Evolutionary conservation across 441 rosid genomes (phyloP), one percentile per base, ranked within the genome.

Genomic region (Dalechampia spathulata): DNA sequence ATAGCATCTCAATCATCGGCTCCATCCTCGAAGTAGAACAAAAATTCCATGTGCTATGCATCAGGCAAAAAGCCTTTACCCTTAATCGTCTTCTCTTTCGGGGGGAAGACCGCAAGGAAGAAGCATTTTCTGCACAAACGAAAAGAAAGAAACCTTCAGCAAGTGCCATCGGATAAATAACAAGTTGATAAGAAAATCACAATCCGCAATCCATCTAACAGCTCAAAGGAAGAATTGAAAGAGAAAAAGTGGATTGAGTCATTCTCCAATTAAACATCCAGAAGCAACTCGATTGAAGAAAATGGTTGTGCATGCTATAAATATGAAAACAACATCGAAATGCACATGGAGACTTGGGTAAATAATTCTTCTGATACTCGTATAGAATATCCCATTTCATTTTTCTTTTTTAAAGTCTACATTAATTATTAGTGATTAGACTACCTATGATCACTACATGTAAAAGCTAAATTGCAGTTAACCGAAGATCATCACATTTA

Each of bases 31-130:
- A 30, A 8, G 4, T 8, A 3, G 34, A 30, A 30, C 5, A 3
- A 30, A 8, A 30, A 30, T 4, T 3, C 34, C 12, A n/a, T n/a
- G n/a, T 21, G 12, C 15, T 1, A 15, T 19, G 11, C 16, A 16
- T 22, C 19, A 46, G 55, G 46, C 27, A 28, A 8, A 23, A 23
- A 52, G 22, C 9, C 21, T 26, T 2, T 42, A 39, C 27, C 17
- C 69, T 82, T 70, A 90, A 41, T 87, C 96, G 46, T 90, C 98
- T 78, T 86, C 95, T 78, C 98, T 81, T 60, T 88, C 96, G 1
- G 87, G 95, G 17, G 98, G 93, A 21, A 91, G 85, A 47, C 98
- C 95, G n/a, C 96, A 88, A 5, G 96, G 96, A 74, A 83, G 41
- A 55, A 91, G 95, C 95, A 92, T 86, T 89, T 92, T 92, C 96